Conservation (phyloP, 2,329 filamentous ascomycete species). For the Tolypocladium cylindrosporum region DNA sequence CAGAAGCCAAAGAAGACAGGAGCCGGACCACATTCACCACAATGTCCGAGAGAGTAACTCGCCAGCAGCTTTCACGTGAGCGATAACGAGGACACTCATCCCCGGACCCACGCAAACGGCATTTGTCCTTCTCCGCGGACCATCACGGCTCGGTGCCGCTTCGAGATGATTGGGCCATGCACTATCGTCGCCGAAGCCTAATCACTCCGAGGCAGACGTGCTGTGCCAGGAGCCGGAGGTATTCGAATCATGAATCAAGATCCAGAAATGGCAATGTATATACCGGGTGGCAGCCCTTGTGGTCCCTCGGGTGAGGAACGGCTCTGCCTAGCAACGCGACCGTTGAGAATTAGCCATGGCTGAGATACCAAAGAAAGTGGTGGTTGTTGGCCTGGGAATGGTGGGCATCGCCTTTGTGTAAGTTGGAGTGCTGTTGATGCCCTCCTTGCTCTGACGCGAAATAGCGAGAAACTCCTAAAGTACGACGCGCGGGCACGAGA, state of each 20-base stretch:
- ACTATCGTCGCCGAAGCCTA: too few species aligned
- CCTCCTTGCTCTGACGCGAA: not conserved
- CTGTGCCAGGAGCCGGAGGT: too few species aligned
- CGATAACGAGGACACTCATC: not conserved
- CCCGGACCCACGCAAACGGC: not conserved
- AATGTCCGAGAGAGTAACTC: too few species aligned
- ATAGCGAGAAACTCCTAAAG: constrained; percentile 80
- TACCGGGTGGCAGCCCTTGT: too few species aligned
- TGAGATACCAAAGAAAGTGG: constrained; percentile 47
- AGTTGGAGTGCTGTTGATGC: constrained; percentile 21
- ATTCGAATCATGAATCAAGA: too few species aligned
- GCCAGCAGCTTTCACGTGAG: not conserved
- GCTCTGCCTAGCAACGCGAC: too few species aligned
- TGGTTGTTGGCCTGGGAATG: constrained; percentile 86
- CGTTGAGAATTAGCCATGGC: not conserved
- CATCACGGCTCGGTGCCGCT: not conserved
- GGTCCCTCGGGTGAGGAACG: too few species aligned
- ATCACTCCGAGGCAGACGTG: too few species aligned
- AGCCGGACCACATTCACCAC: too few species aligned
- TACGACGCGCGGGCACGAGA: constrained; percentile 65
- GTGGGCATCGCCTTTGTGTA: constrained; percentile 83
- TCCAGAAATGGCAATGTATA: too few species aligned
- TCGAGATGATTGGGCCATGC: not conserved
- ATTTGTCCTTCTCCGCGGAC: not conserved
- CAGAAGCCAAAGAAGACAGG: too few species aligned